Base-by-base conservation (phyloP, 768 basidiomycete species). In the Trametes cingulata region DNA sequence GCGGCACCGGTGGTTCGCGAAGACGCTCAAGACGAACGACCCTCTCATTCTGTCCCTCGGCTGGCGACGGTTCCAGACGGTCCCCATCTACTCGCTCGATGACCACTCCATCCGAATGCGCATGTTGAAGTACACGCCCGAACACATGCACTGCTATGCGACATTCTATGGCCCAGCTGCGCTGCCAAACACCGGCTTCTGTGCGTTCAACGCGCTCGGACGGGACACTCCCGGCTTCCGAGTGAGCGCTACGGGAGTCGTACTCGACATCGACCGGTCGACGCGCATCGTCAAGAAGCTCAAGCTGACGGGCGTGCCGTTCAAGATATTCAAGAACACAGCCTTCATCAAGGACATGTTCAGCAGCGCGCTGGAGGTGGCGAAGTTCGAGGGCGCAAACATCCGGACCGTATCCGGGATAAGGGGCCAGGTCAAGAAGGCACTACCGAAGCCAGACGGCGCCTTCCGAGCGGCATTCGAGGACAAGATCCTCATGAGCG, bases 261-360 rank as follows among this genome's bases (percentile, higher is more conserved):
- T 99, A 15, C 80, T 98, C 35, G 93, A 98, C 73, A 84, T 97
- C 58, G 94, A 98, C 70, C 86, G 88, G 40, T 91, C 94, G 43
- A 85, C 88, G 56, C 93, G 91, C 79, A 98, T 99, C 58, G 95
- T 98, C 64, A 99, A 99, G 81, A 99, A 98, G 77, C 75, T 99
- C 65, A 99, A 98, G 80, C 77, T 99, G 60, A 98, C 94, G 1
- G 97, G 97, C 29, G 82, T 87, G 33, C 97, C 96, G 24, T 93
- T 88, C 78, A 98, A 98, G 81, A 94, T 98, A 61, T 99, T 90
- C 82, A 98, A 98, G 78, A 99, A 99, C 75, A 99, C 97, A 13
- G 97, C 94, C 2, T 99, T 98, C 74, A 78, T 99, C 66, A 93
- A 89, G 79, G 93, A 97, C 69, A 99, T 99, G 97, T 99, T 99